Percentiles rank a stretch among this genome's conserved stretches.
Conservation (phyloP, 2,329 filamentous ascomycete genomes). For the Hymenoscyphus linearis region DNA sequence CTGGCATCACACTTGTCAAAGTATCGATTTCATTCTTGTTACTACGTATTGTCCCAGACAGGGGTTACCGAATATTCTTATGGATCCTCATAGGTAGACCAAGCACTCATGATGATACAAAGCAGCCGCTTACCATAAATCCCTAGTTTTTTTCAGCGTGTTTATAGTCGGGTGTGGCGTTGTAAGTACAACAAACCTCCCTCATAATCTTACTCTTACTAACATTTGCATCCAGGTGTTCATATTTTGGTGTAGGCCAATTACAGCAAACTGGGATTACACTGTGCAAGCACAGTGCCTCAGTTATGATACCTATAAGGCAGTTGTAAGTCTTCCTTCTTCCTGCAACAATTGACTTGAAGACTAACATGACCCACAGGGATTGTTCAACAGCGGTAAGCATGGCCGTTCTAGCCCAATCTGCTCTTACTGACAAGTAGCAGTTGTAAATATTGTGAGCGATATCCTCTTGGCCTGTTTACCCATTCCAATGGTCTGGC, state of each 20-base stretch:
- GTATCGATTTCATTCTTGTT: slow-evolving; percentile 43
- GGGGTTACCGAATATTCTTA: slow-evolving; percentile 37
- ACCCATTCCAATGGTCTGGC: slow-evolving; percentile 39
- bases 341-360: neutral
- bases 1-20: slow-evolving; percentile 40
- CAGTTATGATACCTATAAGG: slow-evolving; percentile 35
- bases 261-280: slow-evolving; percentile 41
- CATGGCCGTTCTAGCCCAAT: neutral
- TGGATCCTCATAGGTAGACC: slow-evolving; percentile 38
- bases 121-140: neutral
- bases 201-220: neutral
- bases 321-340: slow-evolving; percentile 30
- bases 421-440: neutral
- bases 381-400: slow-evolving; percentile 42
- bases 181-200: slow-evolving; percentile 9
- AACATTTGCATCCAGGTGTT: slow-evolving; percentile 33
- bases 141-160: slow-evolving; percentile 37
- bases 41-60: slow-evolving; percentile 38
- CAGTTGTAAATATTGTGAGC: slow-evolving; percentile 24
- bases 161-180: slow-evolving; percentile 39
- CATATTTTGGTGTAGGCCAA: slow-evolving; percentile 43
- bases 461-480: slow-evolving; percentile 34
- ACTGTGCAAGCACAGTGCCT: slow-evolving; percentile 40
- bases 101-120: neutral
- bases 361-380: slow-evolving; percentile 2